phyloP scores from a whole-genome alignment of 2,329 filamentous ascomycete genomes.

The Zymoseptoria passerinii region DNA sequence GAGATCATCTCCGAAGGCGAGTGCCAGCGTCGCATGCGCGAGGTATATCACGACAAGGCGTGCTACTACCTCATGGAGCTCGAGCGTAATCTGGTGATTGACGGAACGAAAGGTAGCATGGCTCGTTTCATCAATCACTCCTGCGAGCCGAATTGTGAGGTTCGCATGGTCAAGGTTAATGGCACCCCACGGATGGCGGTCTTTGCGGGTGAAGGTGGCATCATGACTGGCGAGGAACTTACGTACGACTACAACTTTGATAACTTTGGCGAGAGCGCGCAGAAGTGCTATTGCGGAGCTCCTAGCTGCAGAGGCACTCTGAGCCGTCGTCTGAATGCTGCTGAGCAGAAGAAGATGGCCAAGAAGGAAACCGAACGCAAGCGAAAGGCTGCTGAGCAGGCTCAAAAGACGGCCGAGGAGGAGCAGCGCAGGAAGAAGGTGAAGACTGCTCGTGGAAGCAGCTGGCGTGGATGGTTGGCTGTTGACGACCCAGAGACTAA shows the following conservation, averaged over 20 bases:
- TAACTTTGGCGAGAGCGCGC: slow-evolving; percentile 31
- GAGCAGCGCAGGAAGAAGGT: slow-evolving; percentile 21
- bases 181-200: slow-evolving; percentile 93
- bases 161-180: slow-evolving; percentile 81
- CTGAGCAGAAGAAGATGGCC: slow-evolving; percentile 23
- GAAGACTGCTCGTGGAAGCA: slow-evolving; percentile 19
- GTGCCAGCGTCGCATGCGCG: slow-evolving; percentile 86
- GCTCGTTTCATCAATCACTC: slow-evolving; percentile 98
- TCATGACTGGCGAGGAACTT: slow-evolving; percentile 90
- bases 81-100: slow-evolving; percentile 96
- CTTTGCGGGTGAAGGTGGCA: slow-evolving; percentile 81
- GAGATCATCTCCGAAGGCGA: slow-evolving; percentile 95
- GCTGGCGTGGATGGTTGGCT: slow-evolving; percentile 26
- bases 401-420: slow-evolving; percentile 23
- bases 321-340: slow-evolving; percentile 24
- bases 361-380: slow-evolving; percentile 22
- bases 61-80: slow-evolving; percentile 99
- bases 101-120: slow-evolving; percentile 90
- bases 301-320: slow-evolving; percentile 54
- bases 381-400: slow-evolving; percentile 21
- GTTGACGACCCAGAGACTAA: slow-evolving; percentile 25
- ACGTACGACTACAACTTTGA: slow-evolving; percentile 86
- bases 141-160: slow-evolving; percentile 84
- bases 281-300: slow-evolving; percentile 55
- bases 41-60: slow-evolving; percentile 90